phyloP scores from a whole-genome alignment of 768 basidiomycete species.

The Punctularia strigosozonata region DNA sequence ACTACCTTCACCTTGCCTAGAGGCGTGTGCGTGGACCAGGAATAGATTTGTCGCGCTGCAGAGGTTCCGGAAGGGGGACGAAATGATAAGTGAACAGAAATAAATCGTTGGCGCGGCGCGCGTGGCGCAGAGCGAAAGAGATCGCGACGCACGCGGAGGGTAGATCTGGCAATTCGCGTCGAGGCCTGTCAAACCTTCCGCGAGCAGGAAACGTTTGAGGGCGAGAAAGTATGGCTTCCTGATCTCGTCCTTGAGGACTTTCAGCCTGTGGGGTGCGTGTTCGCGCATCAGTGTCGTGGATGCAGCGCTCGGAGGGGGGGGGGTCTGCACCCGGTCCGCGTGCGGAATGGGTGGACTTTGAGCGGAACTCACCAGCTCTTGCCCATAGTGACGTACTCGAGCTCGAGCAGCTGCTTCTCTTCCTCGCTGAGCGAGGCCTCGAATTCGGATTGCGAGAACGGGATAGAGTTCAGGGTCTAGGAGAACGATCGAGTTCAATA shows the following conservation, averaged over 20 bases:
- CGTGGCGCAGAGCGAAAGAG: not conserved
- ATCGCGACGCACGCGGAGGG: conserved; percentile 51
- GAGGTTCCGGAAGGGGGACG: not conserved
- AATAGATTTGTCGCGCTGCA: conserved; percentile 73
- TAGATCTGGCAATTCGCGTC: conserved; percentile 44
- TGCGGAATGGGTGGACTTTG: not conserved
- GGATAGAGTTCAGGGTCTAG: conserved; percentile 47
- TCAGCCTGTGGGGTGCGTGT: conserved; percentile 38
- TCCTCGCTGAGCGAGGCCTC: conserved; percentile 43
- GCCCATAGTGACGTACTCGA: conserved; percentile 67
- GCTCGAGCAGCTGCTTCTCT: conserved; percentile 40
- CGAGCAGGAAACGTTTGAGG: conserved; percentile 59
- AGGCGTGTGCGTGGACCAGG: conserved; percentile 79
- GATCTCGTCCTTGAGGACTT: conserved; percentile 62
- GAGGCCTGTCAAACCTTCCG: conserved; percentile 45
- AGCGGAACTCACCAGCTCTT: conserved; percentile 46
- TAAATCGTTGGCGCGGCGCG: not conserved
- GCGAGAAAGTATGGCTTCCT: conserved; percentile 66
- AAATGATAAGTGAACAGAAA: not conserved
- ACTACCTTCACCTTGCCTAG: conserved; percentile 79
- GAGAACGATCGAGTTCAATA: conserved; percentile 8
- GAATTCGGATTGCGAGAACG: conserved; percentile 51
- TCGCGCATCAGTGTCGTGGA: not conserved
- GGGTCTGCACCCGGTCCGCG: no score
- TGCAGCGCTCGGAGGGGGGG: not conserved